phyloP scores from a whole-genome alignment of 1,284 basidiomycete species.

The Leccinum solheimii region DNA sequence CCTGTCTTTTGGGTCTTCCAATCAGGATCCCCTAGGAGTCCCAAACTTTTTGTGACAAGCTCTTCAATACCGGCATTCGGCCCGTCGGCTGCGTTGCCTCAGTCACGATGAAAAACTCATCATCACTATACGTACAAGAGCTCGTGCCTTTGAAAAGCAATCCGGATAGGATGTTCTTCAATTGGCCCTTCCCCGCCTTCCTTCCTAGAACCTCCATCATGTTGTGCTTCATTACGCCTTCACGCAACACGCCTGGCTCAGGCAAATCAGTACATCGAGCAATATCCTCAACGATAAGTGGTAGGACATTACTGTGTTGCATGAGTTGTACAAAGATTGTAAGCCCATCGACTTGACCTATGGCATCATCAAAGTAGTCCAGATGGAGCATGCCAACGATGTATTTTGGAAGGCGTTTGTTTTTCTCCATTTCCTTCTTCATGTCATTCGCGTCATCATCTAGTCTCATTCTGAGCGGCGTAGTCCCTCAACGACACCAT shows the following conservation, averaged over 20 bases:
- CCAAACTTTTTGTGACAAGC: constrained; percentile 17
- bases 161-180: constrained; percentile 23
- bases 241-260: constrained; percentile 17
- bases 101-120: not conserved
- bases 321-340: constrained; percentile 14
- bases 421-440: not conserved
- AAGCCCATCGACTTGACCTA: constrained; percentile 14
- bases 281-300: not conserved
- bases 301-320: constrained; percentile 12
- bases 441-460: constrained; percentile 19
- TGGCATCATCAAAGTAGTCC: constrained; percentile 17
- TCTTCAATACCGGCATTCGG: constrained; percentile 5
- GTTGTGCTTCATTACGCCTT: constrained; percentile 6
- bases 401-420: constrained; percentile 2
- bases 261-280: not conserved
- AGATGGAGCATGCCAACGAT: constrained; percentile 15
- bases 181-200: constrained; percentile 17
- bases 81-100: constrained; percentile 9
- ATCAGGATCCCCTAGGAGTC: not conserved
- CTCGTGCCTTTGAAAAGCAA: constrained; percentile 16
- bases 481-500: not conserved
- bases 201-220: constrained; percentile 19
- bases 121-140: constrained; percentile 11
- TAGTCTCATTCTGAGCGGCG: not conserved
- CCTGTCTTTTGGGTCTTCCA: constrained; percentile 29